These are phyloP conservation scores for Suaeda aralocaspica DNA, from an alignment of 148 eudicot genomes.

Conservation along the genomic window DNA sequence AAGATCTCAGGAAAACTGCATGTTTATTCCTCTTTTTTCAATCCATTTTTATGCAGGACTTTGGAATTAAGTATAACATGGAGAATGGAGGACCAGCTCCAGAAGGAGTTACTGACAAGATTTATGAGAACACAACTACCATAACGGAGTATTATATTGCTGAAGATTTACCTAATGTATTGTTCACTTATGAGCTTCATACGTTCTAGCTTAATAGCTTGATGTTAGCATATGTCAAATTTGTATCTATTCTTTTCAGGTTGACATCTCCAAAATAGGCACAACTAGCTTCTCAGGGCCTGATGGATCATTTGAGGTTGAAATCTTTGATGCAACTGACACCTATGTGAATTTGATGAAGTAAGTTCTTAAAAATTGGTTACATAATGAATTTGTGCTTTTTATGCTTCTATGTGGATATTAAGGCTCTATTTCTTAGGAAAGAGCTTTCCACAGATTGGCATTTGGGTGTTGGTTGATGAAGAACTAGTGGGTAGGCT, in stretches of 20 bases:
- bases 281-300: conserved; percentile 73
- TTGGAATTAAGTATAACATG: conserved; percentile 97
- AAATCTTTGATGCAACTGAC: conserved; percentile 89
- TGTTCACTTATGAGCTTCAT: conserved; percentile 12
- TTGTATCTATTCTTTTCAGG: conserved; percentile 40
- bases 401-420: neutral
- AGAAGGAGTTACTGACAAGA: conserved; percentile 86
- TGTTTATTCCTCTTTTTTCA: neutral
- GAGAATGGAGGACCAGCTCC: conserved; percentile 99
- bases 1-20: neutral
- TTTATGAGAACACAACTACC: conserved; percentile 78
- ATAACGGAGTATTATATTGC: conserved; percentile 92
- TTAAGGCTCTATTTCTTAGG: neutral
- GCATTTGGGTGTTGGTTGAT: neutral
- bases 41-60: conserved; percentile 56
- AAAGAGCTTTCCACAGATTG: neutral
- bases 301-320: conserved; percentile 86
- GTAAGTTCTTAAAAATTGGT: conserved; percentile 40
- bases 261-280: conserved; percentile 69
- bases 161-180: conserved; percentile 85
- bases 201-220: neutral
- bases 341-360: conserved; percentile 90
- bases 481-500: too few relatives aligned
- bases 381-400: neutral
- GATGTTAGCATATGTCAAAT: conserved; percentile 7